phyloP scores from a whole-genome alignment of 345 rosid species.

The Hevea brasiliensis region DNA sequence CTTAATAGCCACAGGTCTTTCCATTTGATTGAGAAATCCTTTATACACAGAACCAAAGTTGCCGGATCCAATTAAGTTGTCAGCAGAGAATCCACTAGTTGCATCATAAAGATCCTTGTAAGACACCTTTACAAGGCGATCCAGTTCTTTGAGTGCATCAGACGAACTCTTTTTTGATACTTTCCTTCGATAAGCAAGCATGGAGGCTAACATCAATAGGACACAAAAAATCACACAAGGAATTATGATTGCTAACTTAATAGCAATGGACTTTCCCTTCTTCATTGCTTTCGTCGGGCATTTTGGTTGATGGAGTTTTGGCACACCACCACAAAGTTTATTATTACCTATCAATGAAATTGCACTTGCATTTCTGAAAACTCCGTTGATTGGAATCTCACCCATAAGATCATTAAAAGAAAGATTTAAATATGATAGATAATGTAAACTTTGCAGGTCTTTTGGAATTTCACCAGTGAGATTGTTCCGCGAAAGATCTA shows the following conservation, averaged over 20 bases:
- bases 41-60: too few relatives aligned
- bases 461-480: conserved; percentile 31
- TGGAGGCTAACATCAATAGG: background rate
- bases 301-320: conserved; percentile 1
- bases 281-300: conserved; percentile 6
- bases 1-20: too few relatives aligned
- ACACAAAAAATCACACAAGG: background rate
- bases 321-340: conserved; percentile 38
- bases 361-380: conserved; percentile 32
- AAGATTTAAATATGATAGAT: conserved; percentile 15
- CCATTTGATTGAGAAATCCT: too few relatives aligned
- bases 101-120: too few relatives aligned
- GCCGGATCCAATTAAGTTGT: too few relatives aligned
- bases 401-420: conserved; percentile 45
- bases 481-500: conserved; percentile 20
- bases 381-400: conserved; percentile 32
- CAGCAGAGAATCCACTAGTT: too few relatives aligned
- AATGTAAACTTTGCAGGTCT: background rate
- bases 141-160: too few relatives aligned
- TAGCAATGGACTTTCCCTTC: background rate
- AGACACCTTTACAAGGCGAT: too few relatives aligned
- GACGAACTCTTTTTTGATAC: too few relatives aligned
- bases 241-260: background rate
- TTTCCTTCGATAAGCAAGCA: background rate
- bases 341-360: conserved; percentile 25